Base-by-base conservation (phyloP, 306 rosid genomes). In the Pyrus bretschneideri region DNA sequence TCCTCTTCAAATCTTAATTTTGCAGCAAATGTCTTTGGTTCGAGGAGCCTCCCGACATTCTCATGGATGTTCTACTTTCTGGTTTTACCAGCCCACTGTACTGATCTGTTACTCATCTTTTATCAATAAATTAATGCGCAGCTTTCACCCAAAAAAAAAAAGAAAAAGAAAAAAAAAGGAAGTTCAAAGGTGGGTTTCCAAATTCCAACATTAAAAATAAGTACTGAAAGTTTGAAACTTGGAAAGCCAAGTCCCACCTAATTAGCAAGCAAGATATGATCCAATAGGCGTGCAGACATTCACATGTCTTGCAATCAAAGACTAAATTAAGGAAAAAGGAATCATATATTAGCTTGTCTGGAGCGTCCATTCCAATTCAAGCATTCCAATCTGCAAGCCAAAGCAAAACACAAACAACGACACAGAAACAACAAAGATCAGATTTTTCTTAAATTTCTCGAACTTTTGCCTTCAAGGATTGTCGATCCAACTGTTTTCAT, bases 301-400 rank as follows among this genome's bases (percentile, higher is more conserved):
- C 9, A 14, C 68, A 4, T 52, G 3, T 83, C 88, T 85, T 88
- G 74, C 76, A 82, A 68, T 82, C 84, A 42, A 88, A 81, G 88
- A 40, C 69, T 76, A 71, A 18, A 49, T 49, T 49, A 49, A 11
- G 44, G 9, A 65, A 77, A 18, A 76, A 76, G 74, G 81, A 66
- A 71, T 81, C 75, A 25, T 81, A 22, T 31, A 57, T 33, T 3
- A 61, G 21, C 0, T 22, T 30, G 46, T 81, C 21, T 64, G 67
- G 83, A 85, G 85, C 98, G 90, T 93, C 85, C 81, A 85, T 85
- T 93, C 83, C 89, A 89, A 93, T 89, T 85, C 97, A 91, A 91
- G 95, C 91, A 87, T 89, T 69, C 83, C 82, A 84, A 67, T 84
- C 93, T 91, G 97, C 83, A 86, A 85, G 86, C 72, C 74, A 78